Percentiles rank a stretch among this genome's conserved stretches.
These are phyloP conservation scores for Xanthoconium stramineum DNA, from an alignment of 768 basidiomycete species.

Conservation along the genomic window DNA sequence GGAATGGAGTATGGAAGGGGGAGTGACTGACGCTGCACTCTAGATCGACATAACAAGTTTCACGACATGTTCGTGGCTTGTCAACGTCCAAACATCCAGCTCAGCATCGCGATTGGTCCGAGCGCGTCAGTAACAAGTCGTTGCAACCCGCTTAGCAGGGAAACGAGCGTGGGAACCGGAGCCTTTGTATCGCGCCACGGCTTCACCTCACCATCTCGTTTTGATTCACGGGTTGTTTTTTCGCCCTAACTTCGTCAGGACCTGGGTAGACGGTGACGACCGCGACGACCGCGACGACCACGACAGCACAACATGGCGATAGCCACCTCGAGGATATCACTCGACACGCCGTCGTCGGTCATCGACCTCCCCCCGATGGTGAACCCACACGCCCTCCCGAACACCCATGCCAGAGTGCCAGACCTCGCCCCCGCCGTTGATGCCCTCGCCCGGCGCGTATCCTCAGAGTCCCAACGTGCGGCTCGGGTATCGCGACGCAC, in stretches of 20 bases:
- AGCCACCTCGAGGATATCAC: slow-evolving; percentile 15
- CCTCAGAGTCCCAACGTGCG: slow-evolving; percentile 26
- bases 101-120: too few species aligned
- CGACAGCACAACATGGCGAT: slow-evolving; percentile 15
- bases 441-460: slow-evolving; percentile 18
- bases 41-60: neutral
- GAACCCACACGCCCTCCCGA: slow-evolving; percentile 15
- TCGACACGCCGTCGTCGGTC: slow-evolving; percentile 8
- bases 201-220: slow-evolving; percentile 7
- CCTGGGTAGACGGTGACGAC: slow-evolving; percentile 13
- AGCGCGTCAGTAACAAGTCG: neutral
- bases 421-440: slow-evolving; percentile 11
- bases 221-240: slow-evolving; percentile 22
- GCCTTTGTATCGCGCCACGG: slow-evolving; percentile 13
- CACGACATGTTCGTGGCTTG: neutral
- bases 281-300: slow-evolving; percentile 10
- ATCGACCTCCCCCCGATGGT: slow-evolving; percentile 11
- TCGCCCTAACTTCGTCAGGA: slow-evolving; percentile 13
- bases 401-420: slow-evolving; percentile 8
- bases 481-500: slow-evolving; percentile 30
- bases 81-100: neutral
- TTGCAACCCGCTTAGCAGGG: slow-evolving; percentile 17
- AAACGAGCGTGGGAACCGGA: slow-evolving; percentile 23
- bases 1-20: neutral
- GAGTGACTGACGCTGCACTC: slow-evolving; percentile 7